Conservation (phyloP, 352 stramenopile genomes). For the Ochromonadaceae sp. region DNA sequence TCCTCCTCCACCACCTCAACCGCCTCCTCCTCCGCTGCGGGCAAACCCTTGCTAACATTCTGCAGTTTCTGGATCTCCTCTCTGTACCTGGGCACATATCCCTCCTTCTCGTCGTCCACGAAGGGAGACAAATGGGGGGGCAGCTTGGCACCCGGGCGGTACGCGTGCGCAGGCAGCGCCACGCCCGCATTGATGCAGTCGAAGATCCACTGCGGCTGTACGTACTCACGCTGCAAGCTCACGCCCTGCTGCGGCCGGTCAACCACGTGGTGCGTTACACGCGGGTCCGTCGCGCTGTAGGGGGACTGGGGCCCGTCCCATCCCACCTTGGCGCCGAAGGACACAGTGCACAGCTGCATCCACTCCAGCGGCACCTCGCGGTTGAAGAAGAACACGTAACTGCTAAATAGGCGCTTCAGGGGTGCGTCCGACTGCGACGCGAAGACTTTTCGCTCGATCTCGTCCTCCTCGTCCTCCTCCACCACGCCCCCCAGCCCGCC, state of each 20-base stretch:
- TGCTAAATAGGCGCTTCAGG: conserved; percentile 44
- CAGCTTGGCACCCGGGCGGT: conserved; percentile 72
- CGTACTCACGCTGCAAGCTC: conserved; percentile 69
- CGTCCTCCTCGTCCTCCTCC: conserved; percentile 48
- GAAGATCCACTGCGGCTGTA: conserved; percentile 98
- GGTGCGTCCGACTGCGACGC: conserved; percentile 3
- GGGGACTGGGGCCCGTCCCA: conserved; percentile 82
- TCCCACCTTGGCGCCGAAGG: conserved; percentile 79
- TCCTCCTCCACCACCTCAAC: conserved; percentile 25
- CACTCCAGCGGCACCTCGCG: conserved; percentile 81
- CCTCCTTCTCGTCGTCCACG: conserved; percentile 87
- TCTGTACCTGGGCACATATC: conserved; percentile 90
- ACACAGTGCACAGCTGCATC: conserved; percentile 84
- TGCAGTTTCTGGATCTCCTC: conserved; percentile 65
- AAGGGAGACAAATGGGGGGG: conserved; percentile 84
- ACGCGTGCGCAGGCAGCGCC: conserved; percentile 72
- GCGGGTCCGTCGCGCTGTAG: conserved; percentile 62
- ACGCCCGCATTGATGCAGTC: conserved; percentile 93
- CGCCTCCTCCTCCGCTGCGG: conserved; percentile 28
- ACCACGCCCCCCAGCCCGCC: neutral
- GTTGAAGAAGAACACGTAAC: conserved; percentile 72
- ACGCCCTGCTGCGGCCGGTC: conserved; percentile 19
- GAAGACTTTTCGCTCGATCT: conserved; percentile 38
- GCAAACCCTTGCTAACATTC: no score
- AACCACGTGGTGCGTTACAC: conserved; percentile 82